Evolutionary conservation across 257 asterid species (phyloP).

Genomic region (Agastache rugosa): DNA sequence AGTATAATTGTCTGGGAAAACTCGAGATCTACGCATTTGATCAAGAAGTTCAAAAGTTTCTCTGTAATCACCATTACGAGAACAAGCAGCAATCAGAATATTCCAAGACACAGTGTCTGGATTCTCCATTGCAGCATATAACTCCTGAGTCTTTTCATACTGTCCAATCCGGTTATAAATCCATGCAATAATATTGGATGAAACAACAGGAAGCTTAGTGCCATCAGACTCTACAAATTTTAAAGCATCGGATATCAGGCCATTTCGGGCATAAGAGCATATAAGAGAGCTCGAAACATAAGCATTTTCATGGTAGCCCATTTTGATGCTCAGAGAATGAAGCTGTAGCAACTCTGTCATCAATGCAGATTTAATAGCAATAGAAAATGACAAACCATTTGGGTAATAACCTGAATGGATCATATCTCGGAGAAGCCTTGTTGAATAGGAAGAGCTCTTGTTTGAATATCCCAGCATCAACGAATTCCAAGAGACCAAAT

Average conservation of each 20-base stretch:
- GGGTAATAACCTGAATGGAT: too few relatives aligned
- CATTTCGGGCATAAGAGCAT: conserved; percentile 67
- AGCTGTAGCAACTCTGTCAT: too few relatives aligned
- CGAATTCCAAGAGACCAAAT: conserved; percentile 74
- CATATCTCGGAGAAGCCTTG: too few relatives aligned
- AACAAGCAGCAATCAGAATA: conserved; percentile 83
- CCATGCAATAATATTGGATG: conserved; percentile 66
- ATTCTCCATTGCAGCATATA: conserved; percentile 67
- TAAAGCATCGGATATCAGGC: conserved; percentile 59
- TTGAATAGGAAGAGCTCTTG: conserved; percentile 25
- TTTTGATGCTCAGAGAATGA: too few relatives aligned
- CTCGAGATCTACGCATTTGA: conserved; percentile 61
- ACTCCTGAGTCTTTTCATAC: conserved; percentile 73
- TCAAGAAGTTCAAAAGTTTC: conserved; percentile 74
- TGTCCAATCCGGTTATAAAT: conserved; percentile 67
- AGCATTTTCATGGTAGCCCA: conserved; percentile 61
- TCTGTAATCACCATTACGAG: conserved; percentile 71
- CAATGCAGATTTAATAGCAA: too few relatives aligned
- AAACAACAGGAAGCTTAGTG: conserved; percentile 49
- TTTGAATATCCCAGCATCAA: conserved; percentile 72
- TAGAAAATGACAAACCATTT: too few relatives aligned
- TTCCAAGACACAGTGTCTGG: conserved; percentile 88
- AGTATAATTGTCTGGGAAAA: conserved; percentile 73
- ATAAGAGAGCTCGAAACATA: conserved; percentile 67
- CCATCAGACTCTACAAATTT: conserved; percentile 40